Conservation (phyloP, 495 filamentous ascomycete species). For the Haplographium delicatum region DNA sequence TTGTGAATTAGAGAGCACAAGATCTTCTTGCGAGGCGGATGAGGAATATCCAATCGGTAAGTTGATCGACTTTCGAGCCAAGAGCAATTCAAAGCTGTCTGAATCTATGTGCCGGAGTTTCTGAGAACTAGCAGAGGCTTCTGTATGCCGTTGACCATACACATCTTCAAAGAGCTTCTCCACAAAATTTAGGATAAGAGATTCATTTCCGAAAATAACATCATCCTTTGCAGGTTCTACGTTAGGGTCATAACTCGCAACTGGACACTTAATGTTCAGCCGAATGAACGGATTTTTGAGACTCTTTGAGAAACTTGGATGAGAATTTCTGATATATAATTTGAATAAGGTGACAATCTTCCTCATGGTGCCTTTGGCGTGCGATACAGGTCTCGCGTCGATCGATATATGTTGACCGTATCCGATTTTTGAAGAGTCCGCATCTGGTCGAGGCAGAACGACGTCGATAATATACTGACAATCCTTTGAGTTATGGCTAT, state of each 20-base stretch:
- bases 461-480: conserved; percentile 45
- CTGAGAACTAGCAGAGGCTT: not conserved
- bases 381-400: conserved; percentile 70
- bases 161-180: conserved; percentile 45
- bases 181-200: conserved; percentile 31
- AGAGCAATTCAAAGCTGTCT: conserved; percentile 16
- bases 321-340: conserved; percentile 35
- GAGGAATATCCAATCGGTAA: not conserved
- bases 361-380: conserved; percentile 57
- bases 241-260: conserved; percentile 76
- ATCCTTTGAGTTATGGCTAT: not conserved
- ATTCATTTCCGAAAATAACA: conserved; percentile 66
- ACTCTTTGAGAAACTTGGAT: conserved; percentile 21
- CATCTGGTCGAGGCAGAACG: conserved; percentile 50
- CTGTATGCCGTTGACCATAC: conserved; percentile 14
- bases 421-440: conserved; percentile 49
- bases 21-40: not conserved
- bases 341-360: conserved; percentile 61
- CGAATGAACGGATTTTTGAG: conserved; percentile 65
- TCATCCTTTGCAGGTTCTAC: conserved; percentile 90
- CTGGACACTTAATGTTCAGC: conserved; percentile 66
- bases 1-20: not conserved
- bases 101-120: not conserved
- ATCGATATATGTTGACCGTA: conserved; percentile 66
- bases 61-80: conserved; percentile 9